Percentiles rank a stretch among this genome's conserved stretches.
These are phyloP conservation scores for Yarrowia sp. DNA, from an alignment of 805 yeast species.

Conservation along the genomic window DNA sequence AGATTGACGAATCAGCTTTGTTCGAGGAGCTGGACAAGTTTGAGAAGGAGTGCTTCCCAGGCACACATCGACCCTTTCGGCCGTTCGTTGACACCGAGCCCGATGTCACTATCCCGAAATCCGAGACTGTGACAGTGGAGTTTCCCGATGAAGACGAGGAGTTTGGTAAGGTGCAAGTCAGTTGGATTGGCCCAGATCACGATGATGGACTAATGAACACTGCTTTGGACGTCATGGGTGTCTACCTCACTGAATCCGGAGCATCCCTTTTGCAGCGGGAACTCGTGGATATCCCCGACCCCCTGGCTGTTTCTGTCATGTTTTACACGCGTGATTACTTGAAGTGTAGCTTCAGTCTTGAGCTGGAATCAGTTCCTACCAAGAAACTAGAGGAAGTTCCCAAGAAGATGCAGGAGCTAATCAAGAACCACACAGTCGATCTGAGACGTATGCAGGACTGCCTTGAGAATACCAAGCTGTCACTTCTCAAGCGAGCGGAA, in stretches of 20 bases:
- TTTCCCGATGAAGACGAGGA: conserved; percentile 91
- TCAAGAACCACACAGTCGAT: conserved; percentile 64
- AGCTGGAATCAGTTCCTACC: conserved; percentile 72
- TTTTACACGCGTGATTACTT: conserved; percentile 73
- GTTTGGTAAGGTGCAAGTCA: conserved; percentile 67
- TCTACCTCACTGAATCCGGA: conserved; percentile 73
- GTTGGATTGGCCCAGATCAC: conserved; percentile 80
- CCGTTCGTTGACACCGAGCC: conserved; percentile 75
- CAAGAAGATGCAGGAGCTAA: conserved; percentile 47
- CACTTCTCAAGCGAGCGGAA: conserved; percentile 37
- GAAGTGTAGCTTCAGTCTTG: conserved; percentile 55
- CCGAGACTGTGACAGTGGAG: conserved; percentile 52
- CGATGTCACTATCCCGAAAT: conserved; percentile 44
- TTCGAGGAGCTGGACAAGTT: conserved; percentile 57
- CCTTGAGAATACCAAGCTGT: conserved; percentile 53
- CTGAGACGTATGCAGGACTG: conserved; percentile 63
- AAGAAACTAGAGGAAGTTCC: conserved; percentile 57
- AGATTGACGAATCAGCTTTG: conserved; percentile 73
- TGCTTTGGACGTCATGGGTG: conserved; percentile 69
- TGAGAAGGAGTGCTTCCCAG: conserved; percentile 51
- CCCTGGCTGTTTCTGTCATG: conserved; percentile 69
- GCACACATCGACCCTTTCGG: conserved; percentile 47
- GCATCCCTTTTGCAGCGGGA: conserved; percentile 69
- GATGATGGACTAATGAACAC: conserved; percentile 52
- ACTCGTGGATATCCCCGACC: conserved; percentile 78